Conservation (phyloP, 2,329 filamentous ascomycete species). For the Endocalyx cinctus region DNA sequence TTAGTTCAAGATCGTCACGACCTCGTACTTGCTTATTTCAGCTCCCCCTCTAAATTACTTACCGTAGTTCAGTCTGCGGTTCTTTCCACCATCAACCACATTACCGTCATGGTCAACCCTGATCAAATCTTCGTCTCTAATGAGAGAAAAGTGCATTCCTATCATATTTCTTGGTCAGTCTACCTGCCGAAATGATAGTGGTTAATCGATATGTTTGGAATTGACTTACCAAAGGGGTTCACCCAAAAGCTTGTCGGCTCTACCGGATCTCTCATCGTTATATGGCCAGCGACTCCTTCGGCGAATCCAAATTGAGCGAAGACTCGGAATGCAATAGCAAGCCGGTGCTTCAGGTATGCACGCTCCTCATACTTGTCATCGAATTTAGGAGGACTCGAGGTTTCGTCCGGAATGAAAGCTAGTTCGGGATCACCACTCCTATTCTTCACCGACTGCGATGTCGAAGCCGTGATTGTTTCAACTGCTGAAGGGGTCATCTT, state of each 20-base stretch:
- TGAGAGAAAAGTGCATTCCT: conserved; percentile 48
- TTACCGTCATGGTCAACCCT: conserved; percentile 52
- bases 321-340: conserved; percentile 53
- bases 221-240: conserved; percentile 46
- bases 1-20: conserved; percentile 16
- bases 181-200: neutral
- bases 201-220: neutral
- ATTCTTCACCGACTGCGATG: conserved; percentile 1
- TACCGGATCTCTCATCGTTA: conserved; percentile 52
- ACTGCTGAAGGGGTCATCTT: conserved; percentile 4
- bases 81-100: conserved; percentile 52
- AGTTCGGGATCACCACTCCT: conserved; percentile 3
- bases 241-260: conserved; percentile 55
- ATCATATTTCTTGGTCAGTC: neutral
- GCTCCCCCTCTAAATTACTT: conserved; percentile 6
- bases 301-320: conserved; percentile 54
- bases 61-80: conserved; percentile 37
- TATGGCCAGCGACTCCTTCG: conserved; percentile 58
- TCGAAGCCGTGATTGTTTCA: conserved; percentile 1
- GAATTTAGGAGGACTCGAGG: conserved; percentile 3
- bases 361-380: conserved; percentile 7
- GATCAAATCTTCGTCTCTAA: conserved; percentile 57
- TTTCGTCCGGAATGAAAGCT: conserved; percentile 4
- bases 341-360: conserved; percentile 33
- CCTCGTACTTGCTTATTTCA: neutral